Conservation (phyloP, 352 stramenopile genomes). For the Pythium apleroticum region DNA sequence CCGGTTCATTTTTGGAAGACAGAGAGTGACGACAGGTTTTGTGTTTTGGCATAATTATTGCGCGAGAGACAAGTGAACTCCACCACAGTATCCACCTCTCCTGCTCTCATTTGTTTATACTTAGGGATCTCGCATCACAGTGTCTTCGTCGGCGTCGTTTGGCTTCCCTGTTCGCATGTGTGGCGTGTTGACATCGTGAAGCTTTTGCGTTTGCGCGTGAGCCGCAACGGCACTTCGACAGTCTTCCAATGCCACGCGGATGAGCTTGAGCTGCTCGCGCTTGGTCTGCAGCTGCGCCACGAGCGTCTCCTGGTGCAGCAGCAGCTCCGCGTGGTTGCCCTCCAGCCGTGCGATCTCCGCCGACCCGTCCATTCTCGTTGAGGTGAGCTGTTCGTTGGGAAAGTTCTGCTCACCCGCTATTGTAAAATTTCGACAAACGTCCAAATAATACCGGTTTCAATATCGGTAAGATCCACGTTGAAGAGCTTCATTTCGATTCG, state of each 20-base stretch:
- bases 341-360: constrained; percentile 54
- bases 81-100: neutral
- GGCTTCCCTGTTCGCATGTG: neutral
- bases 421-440: neutral
- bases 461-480: constrained; percentile 7
- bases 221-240: constrained; percentile 21
- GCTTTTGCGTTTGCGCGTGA: neutral
- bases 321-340: constrained; percentile 59
- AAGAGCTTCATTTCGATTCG: neutral
- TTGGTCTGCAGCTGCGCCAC: constrained; percentile 43
- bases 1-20: neutral
- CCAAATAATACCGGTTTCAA: constrained; percentile 20
- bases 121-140: neutral
- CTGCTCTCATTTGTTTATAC: neutral
- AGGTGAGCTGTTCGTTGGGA: neutral
- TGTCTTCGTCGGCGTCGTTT: neutral
- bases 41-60: constrained; percentile 17
- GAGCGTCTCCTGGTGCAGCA: constrained; percentile 57
- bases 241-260: constrained; percentile 39
- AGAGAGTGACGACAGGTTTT: constrained; percentile 4
- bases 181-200: neutral
- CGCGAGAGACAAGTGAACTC: constrained; percentile 7
- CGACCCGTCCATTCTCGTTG: constrained; percentile 16
- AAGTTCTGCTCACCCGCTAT: neutral
- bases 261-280: constrained; percentile 43